A percentile compares a stretch with the other conserved stretches of the same genome.
Conservation (phyloP, 2,329 filamentous ascomycete species). For the Seiridium cupressi region DNA sequence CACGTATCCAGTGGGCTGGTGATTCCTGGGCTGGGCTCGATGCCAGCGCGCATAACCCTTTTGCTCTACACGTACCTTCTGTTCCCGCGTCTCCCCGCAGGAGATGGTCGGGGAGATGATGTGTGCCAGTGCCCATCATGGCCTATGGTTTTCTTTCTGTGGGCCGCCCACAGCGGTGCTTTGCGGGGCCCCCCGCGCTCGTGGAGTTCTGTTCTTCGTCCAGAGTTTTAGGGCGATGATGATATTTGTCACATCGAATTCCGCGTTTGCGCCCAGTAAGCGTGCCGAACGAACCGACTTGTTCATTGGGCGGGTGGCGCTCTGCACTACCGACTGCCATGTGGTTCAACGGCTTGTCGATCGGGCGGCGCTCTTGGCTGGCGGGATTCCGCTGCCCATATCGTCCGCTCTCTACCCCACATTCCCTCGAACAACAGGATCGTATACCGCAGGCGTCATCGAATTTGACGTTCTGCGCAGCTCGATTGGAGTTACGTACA, state of each 20-base stretch:
- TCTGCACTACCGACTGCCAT: constrained; percentile 2
- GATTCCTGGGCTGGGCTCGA: no score
- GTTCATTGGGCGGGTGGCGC: neutral
- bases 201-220: neutral
- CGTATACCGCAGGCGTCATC: neutral
- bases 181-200: neutral
- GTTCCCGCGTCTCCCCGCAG: neutral
- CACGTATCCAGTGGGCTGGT: no score
- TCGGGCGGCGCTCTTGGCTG: neutral
- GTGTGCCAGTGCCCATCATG: neutral
- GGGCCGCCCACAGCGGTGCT: neutral
- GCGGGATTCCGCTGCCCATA: neutral
- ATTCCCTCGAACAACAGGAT: neutral
- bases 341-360: neutral
- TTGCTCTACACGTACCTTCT: no score
- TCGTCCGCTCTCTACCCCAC: neutral
- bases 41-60: no score
- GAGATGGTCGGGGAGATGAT: neutral
- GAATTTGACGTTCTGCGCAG: neutral
- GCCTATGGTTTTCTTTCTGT: neutral
- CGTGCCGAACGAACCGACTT: neutral
- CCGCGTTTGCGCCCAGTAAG: neutral
- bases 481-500: neutral
- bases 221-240: neutral
- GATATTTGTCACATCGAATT: neutral